Evolutionary conservation across 306 rosid species (phyloP).

Genomic region (Lathyrus sativus): DNA sequence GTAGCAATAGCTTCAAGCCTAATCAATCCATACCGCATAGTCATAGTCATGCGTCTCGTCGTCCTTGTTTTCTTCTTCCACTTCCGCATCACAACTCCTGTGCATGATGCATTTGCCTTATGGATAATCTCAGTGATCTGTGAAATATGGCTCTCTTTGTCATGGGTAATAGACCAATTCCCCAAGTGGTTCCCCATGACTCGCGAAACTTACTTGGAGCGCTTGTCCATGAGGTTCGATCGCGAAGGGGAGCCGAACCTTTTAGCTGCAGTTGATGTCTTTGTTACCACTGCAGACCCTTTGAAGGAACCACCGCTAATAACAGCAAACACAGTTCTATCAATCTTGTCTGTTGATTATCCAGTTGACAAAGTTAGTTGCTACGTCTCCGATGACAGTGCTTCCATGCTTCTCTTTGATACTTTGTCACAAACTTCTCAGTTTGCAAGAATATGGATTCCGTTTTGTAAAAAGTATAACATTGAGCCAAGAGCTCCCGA

Average conservation of each 20-base stretch:
- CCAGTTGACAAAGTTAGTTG: constrained; percentile 85
- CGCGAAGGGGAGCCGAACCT: constrained; percentile 63
- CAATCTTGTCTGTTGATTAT: constrained; percentile 80
- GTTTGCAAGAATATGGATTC: constrained; percentile 93
- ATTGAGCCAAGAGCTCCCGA: constrained; percentile 94
- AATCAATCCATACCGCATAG: constrained; percentile 94
- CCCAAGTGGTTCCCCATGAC: constrained; percentile 92
- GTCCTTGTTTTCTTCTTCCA: constrained; percentile 78
- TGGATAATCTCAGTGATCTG: constrained; percentile 90
- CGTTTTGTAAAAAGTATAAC: constrained; percentile 74
- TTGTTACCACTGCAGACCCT: constrained; percentile 86
- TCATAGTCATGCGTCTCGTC: constrained; percentile 67
- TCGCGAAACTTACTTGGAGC: constrained; percentile 80
- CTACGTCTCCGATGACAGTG: constrained; percentile 93
- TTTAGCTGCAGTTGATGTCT: constrained; percentile 68
- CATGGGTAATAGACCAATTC: constrained; percentile 88
- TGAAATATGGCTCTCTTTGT: constrained; percentile 85
- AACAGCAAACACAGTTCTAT: constrained; percentile 85
- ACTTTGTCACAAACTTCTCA: constrained; percentile 78
- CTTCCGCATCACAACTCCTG: constrained; percentile 76
- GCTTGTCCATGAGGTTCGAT: constrained; percentile 77
- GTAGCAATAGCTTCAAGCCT: constrained; percentile 72
- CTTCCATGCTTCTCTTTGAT: constrained; percentile 82
- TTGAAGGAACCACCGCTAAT: constrained; percentile 86
- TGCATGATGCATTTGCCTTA: constrained; percentile 69